Base-by-base conservation (phyloP, 257 asterid genomes). In the Haberlea rhodopensis region DNA sequence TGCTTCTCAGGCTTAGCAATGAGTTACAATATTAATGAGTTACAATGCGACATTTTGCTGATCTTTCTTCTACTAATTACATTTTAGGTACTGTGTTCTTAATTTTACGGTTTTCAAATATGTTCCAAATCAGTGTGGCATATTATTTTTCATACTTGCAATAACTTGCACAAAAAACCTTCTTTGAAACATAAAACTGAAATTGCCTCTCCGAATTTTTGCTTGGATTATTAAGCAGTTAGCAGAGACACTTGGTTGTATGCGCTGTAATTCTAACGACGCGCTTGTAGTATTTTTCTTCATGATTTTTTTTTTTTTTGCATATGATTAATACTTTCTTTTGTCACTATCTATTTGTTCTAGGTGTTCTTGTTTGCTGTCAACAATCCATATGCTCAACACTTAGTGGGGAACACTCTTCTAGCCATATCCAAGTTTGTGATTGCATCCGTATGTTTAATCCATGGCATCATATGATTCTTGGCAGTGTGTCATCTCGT, bases 371-470 rank as follows among this genome's bases (percentile, higher is more conserved):
- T 94, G 76, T 81, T 90, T 45, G 71, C 75, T 67, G 26, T 77
- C 68, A 72, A 78, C 57, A 87, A 78, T 72, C 86, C 31, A 79
- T 75, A 77, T 71, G 61, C 69, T 72, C 94, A 75, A 72, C 91
- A 89, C 75, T 71, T 90, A 54, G 74, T 59, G 1, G 87, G 86
- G 48, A 94, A 83, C 74, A 83, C 49, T 59, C 80, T 94, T 20
- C 82, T 83, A 67, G 88, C 88, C 62, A 61, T 90, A 60, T 79
- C 86, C 21, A 85, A 87, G 84, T 75, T 83, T 64, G 49, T 85
- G 62, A 67, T 85, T 74, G 76, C 72, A 66, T 71, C 71, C 46
- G 97, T 92, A 92, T 62, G 89, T 76, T 68, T 53, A 34, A 54
- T 24, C 22, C 27, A 16, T 4, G 7, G 57, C 10, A 53, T 19